Evolutionary conservation across 1,284 basidiomycete species (phyloP), one percentile per base, ranked within the genome.

Genomic region (Cystobasidium pallidum): DNA sequence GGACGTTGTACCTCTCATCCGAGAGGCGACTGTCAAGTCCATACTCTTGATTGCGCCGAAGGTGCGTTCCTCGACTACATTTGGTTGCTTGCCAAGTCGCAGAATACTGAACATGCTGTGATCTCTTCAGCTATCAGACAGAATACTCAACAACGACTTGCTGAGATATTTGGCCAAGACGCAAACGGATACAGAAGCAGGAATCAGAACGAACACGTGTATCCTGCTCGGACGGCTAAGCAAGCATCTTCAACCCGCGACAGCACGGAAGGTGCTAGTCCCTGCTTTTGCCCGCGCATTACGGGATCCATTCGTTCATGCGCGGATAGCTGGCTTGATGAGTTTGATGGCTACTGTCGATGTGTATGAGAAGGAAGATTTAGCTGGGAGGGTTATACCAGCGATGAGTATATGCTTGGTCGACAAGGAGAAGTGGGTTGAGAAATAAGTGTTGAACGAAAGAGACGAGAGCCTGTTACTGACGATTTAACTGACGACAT

Each of bases 171-270:
- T 99, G 21, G 95, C 95, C 1, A 92, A 92, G 77, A 91, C 92
- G 82, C 96, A 99, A 83, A 88, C 86, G 21, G 95, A 99, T 79
- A 84, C 88, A 0, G 95, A 98, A 81, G 87, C 94, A 0, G 94
- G 93, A 0, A 97, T 99, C 78, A 88, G 96, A 51, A 99, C 95
- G 15, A 99, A 99, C 80, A 97, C 95, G 0, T 98, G 94, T 79
- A 96, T 99, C 76, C 86, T 99, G 3, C 88, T 99, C 52, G 95
- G 95, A 10, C 86, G 94, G 11, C 85, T 99, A 2, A 92, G 91
- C 0, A 92, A 92, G 0, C 86, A 87, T 2, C 84, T 99, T 1
- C 89, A 90, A 0, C 86, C 90, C 72, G 89, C 92, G 76, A 98
- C 95, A 6, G 93, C 94, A 80, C 88, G 89, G 75, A 98, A 97